Evolutionary conservation across 129 eudicot species (phyloP).

Genomic region (Logfia minima): DNA sequence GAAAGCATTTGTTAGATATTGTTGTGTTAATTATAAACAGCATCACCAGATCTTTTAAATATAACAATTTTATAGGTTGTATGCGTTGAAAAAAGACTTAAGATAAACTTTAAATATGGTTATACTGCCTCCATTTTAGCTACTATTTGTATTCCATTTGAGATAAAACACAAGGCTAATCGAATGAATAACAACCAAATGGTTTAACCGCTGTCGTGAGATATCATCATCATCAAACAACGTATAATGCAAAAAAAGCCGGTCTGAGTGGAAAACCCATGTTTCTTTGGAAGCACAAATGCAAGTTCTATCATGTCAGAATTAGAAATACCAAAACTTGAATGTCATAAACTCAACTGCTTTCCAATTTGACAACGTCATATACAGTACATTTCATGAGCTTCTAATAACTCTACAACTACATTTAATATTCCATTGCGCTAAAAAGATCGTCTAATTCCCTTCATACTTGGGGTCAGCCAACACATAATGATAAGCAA

Average conservation of each 20-base stretch:
- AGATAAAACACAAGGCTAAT: too few species aligned
- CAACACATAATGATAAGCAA: constrained; percentile 68
- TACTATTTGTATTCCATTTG: not conserved
- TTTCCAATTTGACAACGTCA: not conserved
- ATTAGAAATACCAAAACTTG: not conserved
- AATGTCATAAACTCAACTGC: not conserved
- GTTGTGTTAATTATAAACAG: not conserved
- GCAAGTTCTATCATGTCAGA: not conserved
- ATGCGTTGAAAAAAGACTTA: not conserved
- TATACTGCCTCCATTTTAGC: not conserved
- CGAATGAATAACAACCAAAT: not conserved
- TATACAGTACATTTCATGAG: constrained; percentile 12
- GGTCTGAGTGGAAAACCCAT: too few species aligned
- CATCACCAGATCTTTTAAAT: too few species aligned
- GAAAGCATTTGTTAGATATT: not conserved
- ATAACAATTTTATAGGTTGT: not conserved
- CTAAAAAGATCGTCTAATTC: constrained; percentile 22
- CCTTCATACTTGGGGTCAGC: constrained; percentile 73
- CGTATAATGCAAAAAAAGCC: not conserved
- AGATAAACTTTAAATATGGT: too few species aligned
- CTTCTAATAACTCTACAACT: constrained; percentile 19
- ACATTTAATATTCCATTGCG: not conserved
- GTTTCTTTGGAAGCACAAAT: not conserved
- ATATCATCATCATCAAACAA: not conserved
- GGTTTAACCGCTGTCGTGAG: not conserved